Base-by-base conservation (phyloP, 2,329 filamentous ascomycete genomes). In the Lasiodiplodia sp. region DNA sequence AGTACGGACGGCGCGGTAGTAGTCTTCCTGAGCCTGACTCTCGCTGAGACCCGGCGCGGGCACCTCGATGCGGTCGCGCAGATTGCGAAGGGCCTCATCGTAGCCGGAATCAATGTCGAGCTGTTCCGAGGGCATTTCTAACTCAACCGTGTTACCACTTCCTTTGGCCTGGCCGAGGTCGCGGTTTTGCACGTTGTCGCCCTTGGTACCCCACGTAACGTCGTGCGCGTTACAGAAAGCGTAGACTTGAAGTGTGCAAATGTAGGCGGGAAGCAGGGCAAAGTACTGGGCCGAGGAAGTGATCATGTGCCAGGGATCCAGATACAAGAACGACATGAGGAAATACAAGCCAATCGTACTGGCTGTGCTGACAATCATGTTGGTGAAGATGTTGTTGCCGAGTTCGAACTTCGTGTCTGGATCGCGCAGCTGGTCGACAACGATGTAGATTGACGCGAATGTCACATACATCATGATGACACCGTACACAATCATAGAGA, bases 151-250 rank as follows among this genome's bases (percentile, higher is more conserved):
- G 69, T 90, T 87, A 58, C 85, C 85, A 56, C 88, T 88, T 72
- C 92, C 90, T 62, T 92, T 88, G 14, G 96, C 96, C 6, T 92
- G 89, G 68, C 96, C 96, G 0, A 99, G 89, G 78, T 99, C 96
- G 8, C 92, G 97, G 80, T 93, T 91, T 75, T 96, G 91, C 44
- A 97, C 89, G 80, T 99, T 99, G 86, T 99, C 96, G 68, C 96
- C 96, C 82, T 99, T 99, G 56, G 96, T 99, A 55, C 96, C 96
- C 96, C 96, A 99, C 0, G 94, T 97, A 23, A 99, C 94, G 78
- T 99, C 96, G 87, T 99, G 96, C 0, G 95, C 97, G 83, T 99
- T 99, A 85, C 96, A 98, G 81, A 99, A 99, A 53, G 96, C 96
- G 82, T 99, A 99, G 23, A 98, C 94, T 80, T 99, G 96, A 2